phyloP scores from a whole-genome alignment of 1,284 basidiomycete genomes.

The Phenoliferia sp. region DNA sequence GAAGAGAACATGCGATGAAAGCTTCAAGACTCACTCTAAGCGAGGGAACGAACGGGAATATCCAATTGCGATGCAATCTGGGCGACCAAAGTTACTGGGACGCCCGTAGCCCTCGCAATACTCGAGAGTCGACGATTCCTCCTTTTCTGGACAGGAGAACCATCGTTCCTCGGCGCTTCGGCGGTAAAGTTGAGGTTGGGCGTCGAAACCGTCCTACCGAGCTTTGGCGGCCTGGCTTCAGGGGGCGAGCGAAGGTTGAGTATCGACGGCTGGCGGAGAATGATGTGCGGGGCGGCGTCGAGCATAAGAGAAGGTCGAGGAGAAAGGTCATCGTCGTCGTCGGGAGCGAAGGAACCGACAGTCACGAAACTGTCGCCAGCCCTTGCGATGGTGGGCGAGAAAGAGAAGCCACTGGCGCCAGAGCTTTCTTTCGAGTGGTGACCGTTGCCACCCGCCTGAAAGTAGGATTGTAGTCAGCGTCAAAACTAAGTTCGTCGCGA shows the following conservation, averaged over 20 bases:
- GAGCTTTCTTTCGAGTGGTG: not conserved
- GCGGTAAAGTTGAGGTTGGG: not conserved
- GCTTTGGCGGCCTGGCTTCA: not conserved
- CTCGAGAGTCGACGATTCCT: not conserved
- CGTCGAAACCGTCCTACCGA: not conserved
- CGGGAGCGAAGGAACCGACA: not conserved
- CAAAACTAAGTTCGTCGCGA: not conserved
- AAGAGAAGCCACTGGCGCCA: not conserved
- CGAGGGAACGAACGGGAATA: too few relatives aligned
- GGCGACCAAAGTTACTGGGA: too few relatives aligned
- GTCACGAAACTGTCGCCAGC: not conserved
- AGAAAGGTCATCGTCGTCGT: not conserved
- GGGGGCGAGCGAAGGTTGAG: not conserved
- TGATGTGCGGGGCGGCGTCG: not conserved
- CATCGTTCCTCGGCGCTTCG: not conserved
- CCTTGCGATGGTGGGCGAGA: conserved; percentile 1
- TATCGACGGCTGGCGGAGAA: not conserved
- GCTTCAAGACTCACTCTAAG: too few relatives aligned
- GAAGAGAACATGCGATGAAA: too few relatives aligned
- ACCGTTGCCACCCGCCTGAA: not conserved
- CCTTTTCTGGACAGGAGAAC: not conserved
- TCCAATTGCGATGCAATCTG: too few relatives aligned
- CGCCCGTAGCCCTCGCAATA: too few relatives aligned
- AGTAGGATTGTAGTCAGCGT: not conserved
- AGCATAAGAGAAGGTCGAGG: not conserved